Evolutionary conservation across 345 rosid genomes (phyloP), one percentile per base, ranked within the genome.

Genomic region (Kernera saxatilis): DNA sequence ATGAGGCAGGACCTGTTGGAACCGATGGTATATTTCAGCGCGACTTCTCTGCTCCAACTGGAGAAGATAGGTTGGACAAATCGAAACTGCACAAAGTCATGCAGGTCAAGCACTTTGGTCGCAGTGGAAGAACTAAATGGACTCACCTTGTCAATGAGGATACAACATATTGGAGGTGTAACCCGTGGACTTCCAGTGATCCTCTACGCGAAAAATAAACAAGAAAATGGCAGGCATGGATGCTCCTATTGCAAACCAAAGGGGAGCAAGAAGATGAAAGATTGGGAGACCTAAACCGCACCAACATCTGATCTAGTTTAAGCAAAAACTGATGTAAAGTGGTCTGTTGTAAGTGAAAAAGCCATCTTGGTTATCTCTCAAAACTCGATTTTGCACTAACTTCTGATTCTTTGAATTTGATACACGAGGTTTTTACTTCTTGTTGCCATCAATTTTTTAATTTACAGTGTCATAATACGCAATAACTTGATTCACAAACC

Each of bases 211-310:
- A 83, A 1, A 88, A 83, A 74, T 83, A 86, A 83, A 86, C 18
- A 81, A 75, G 55, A 83, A 83, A 75, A 84, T 84, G 88, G 93
- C 88, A 44, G 90, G 82, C 25, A 72, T 88, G 85, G 84, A 79
- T 67, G 80, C 78, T 15, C 75, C 83, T 3, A 79, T 86, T 17
- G 76, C 70, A 8, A 88, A 83, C 91, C 89, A 40, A 83, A 76
- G 67, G 93, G 91, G 71, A 86, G 84, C 81, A 88, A 83, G 85
- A 88, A 82, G 78, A 71, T 87, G 78, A 87, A 87, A 75, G 89
- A 76, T 59, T 85, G 89, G 89, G 86, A 80, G 62, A 21, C 62
- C 48, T 71, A 51, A 71, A 18, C 60, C 36, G 22, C 37, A 65
- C 5, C 46, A n/a, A 23, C 27, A 51, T 51, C 17, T 36, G 10